Evolutionary conservation across 257 asterid species (phyloP), one percentile per base, ranked within the genome.

Genomic region (Buddleja alternifolia): DNA sequence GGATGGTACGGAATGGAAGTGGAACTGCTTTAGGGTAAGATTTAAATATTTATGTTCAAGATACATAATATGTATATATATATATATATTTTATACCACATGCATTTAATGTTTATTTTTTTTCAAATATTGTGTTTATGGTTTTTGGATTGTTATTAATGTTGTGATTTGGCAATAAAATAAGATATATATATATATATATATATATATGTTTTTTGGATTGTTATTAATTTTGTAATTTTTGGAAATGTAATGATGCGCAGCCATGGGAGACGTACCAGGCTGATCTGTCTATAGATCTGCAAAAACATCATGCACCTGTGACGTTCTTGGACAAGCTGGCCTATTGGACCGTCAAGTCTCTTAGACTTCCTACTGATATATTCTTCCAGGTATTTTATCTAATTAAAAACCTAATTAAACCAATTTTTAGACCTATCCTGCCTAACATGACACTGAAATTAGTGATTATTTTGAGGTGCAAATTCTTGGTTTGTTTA

Each of bases 1-100:
- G 24, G 97, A 90, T 81, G 96, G 96, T 16, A 53, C 88, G 0
- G 87, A 86, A 61, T 90, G 97, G 97, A 82, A 52, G 53, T 90
- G 97, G 97, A 77, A 56, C 63, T 75, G 89, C 72, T 90, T 90
- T 19, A 83, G 81, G 89, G 97, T 90, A 69, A 34, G 79, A 47
- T 0, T 5, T 5, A 8, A 10, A 69, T 1, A 29, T 1, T 1
- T n/a, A n/a, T n/a, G n/a, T n/a, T n/a, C n/a, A n/a, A n/a, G n/a
- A n/a, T n/a, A n/a, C n/a, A n/a, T n/a, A n/a, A n/a, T n/a, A n/a
- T n/a, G n/a, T n/a, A n/a, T n/a, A n/a, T n/a, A n/a, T n/a, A n/a
- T n/a, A n/a, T n/a, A n/a, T n/a, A n/a, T n/a, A n/a, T n/a, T n/a
- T n/a, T n/a, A n/a, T n/a, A n/a, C n/a, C n/a, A n/a, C n/a, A n/a